A percentile compares a stretch with the other conserved stretches of the same genome.
phyloP scores from a whole-genome alignment of 73 alveolate species.

The Uronychia binucleata region DNA sequence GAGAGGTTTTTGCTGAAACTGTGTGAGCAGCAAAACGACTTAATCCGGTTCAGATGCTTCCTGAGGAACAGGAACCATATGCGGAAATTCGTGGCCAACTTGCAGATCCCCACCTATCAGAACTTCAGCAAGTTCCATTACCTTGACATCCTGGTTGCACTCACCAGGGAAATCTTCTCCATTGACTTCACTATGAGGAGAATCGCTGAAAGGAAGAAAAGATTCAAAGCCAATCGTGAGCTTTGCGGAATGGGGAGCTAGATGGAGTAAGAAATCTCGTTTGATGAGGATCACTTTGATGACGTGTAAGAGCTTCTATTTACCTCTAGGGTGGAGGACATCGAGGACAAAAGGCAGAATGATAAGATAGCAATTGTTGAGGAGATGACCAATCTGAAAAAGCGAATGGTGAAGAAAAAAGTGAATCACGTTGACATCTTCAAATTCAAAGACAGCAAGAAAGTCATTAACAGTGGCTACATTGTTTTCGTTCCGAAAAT shows the following conservation, averaged over 20 bases:
- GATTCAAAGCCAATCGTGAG: no score
- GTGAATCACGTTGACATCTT: neutral
- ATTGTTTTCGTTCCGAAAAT: neutral
- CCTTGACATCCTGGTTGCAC: constrained; percentile 12
- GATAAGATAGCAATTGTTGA: neutral
- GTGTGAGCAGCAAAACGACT: neutral
- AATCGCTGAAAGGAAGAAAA: neutral
- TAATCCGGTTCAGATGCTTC: neutral
- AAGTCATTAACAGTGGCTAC: neutral
- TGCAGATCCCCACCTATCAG: constrained; percentile 22
- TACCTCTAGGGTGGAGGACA: neutral
- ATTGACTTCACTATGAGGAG: neutral
- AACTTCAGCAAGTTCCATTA: constrained; percentile 3
- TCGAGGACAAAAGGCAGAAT: neutral
- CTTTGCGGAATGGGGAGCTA: no score
- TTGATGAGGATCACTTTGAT: neutral
- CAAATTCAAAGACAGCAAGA: neutral
- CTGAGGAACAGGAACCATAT: neutral
- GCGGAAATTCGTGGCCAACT: constrained; percentile 18
- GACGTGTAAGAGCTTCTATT: neutral
- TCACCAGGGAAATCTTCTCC: neutral
- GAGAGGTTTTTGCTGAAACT: neutral
- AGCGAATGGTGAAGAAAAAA: neutral
- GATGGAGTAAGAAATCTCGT: neutral
- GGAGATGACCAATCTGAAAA: neutral